Evolutionary conservation across 805 yeast species (phyloP), one percentile per base, ranked within the genome.

Genomic region (Ogataea neopini): DNA sequence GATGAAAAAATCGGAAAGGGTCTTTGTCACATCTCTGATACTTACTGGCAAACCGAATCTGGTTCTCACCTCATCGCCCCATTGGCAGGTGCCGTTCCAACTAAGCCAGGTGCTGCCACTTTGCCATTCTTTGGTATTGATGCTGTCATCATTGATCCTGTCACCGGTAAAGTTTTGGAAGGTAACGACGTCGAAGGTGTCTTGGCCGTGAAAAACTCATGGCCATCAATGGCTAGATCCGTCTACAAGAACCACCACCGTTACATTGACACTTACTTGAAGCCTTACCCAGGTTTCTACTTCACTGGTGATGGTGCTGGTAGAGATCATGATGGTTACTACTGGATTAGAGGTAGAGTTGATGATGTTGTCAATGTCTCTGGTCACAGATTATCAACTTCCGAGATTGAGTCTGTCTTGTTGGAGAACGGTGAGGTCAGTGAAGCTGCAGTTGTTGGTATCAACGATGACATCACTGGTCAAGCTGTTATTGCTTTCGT

Each of bases 271-370:
- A 94, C 98, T 34, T 94, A 94, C 70, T 76, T 94, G 66, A 84
- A 83, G 61, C 96, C 97, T 44, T 94, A 92, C 74, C 88, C 92
- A 50, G 95, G 96, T 49, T 82, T 79, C 72, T 94, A 90, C 74
- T 94, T 94, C 77, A 87, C 97, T 10, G 99, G 99, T 61, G 99
- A 92, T 68, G 98, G 98, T 72, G 98, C 97, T 45, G 98, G 96
- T 37, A 83, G 97, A 67, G 99, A 94, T 69, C 81, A 81, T 53
- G 98, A 94, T 64, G 98, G 98, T 43, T 94, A 84, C 77, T 88
- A 83, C 75, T 94, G 98, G 97, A 92, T 94, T 68, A 81, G 92
- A 70, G 99, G 99, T 62, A 86, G 99, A 71, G 97, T 94, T 54
- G 98, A 94, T 68, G 99, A 94, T 63, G 98, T 94, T 50, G 99